phyloP scores from a whole-genome alignment of 2,329 filamentous ascomycete genomes.

The Cordyceps tenuipes region DNA sequence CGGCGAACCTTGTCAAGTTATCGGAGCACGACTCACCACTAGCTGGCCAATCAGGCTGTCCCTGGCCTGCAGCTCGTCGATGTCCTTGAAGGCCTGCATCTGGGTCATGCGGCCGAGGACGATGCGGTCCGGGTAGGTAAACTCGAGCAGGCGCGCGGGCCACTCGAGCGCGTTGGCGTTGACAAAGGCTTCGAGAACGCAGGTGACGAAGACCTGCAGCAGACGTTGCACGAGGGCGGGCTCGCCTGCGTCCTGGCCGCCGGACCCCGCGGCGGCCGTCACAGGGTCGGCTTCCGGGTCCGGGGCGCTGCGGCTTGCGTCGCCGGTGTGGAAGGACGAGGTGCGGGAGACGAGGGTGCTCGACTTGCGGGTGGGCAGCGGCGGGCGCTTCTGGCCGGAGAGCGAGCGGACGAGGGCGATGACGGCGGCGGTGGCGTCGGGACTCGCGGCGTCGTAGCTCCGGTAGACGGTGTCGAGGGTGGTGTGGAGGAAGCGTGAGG shows the following conservation, averaged over 20 bases:
- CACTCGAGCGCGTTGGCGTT: constrained; percentile 52
- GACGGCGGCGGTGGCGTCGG: constrained; percentile 61
- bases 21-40: constrained; percentile 42
- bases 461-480: constrained; percentile 65
- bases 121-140: constrained; percentile 54
- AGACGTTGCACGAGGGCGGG: constrained; percentile 53
- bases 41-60: constrained; percentile 65
- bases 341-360: constrained; percentile 48
- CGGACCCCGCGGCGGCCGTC: constrained; percentile 16
- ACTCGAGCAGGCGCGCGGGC: constrained; percentile 60
- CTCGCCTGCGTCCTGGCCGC: constrained; percentile 40
- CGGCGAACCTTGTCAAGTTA: background rate
- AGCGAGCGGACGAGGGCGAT: constrained; percentile 64
- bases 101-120: constrained; percentile 54
- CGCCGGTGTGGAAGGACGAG: constrained; percentile 44
- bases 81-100: constrained; percentile 55
- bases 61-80: constrained; percentile 51
- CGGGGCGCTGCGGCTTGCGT: constrained; percentile 46
- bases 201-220: constrained; percentile 69
- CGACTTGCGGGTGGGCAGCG: constrained; percentile 50
- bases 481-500: constrained; percentile 69
- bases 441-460: constrained; percentile 54
- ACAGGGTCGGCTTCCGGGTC: constrained; percentile 47
- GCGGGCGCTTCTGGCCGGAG: constrained; percentile 57
- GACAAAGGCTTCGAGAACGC: constrained; percentile 66